Evolutionary conservation across 768 basidiomycete genomes (phyloP), one percentile per base, ranked within the genome.

Genomic region (Tricholoma sp.): DNA sequence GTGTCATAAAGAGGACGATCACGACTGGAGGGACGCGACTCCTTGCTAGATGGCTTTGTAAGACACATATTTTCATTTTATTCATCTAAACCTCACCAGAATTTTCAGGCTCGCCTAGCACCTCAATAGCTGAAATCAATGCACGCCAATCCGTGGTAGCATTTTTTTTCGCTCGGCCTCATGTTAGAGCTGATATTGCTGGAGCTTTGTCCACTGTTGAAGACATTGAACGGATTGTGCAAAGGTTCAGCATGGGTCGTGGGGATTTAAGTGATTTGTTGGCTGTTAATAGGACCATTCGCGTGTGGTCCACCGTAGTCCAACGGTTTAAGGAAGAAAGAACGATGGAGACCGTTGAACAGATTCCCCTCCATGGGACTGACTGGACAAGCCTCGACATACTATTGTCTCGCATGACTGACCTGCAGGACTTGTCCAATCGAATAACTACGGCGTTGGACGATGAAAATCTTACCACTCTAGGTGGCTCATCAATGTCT

Each of bases 11-110:
- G 65, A 79, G 89, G 47, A 95, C 93, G 0, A 74, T 81, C 7
- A 94, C 93, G 1, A 83, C 74, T 48, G 83, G 92, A 56, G 93
- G 93, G 1, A 83, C 85, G 20, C 82, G 93, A 20, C 75, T 90
- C 28, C 77, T 95, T 17, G 70, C 81, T 11, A 79, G 91, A 60
- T 89, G 87, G 83, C 73, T 95, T 39, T 90, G 92, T 94, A 71
- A 64, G 82, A 71, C 7, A 54, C 50, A 76, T 29, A 76, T 75
- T 79, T 61, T 62, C n/a, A 68, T 68, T 12, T 41, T 48, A 31
- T 37, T 11, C 18, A 28, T 29, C 15, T 12, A 20, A 49, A 17
- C 24, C 54, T 62, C 50, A 60, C 58, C 56, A 45, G 47, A 33
- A 53, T 49, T 55, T 18, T n/a, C 61, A 93, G 91, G 88, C 68